Percentiles rank a stretch among this genome's conserved stretches.
Evolutionary conservation across 2,329 filamentous ascomycete species (phyloP).

Genomic region (Exophiala mesophila): DNA sequence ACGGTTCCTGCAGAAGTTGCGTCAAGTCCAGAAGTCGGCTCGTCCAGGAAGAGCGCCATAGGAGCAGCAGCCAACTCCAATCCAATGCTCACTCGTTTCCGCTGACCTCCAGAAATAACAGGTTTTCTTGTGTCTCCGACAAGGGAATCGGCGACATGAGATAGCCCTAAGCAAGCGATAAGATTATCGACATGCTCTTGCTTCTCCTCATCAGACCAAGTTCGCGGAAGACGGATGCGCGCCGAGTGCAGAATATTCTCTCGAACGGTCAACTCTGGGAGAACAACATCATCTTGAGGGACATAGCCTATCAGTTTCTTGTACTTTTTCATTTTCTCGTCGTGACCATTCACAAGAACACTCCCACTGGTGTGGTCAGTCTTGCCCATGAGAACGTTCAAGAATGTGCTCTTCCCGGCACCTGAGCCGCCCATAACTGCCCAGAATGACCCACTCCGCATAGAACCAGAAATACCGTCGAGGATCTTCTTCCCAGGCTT

Average conservation of each 20-base stretch:
- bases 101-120: constrained; percentile 53
- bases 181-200: constrained; percentile 34
- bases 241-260: constrained; percentile 52
- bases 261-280: constrained; percentile 56
- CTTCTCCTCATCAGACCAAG: neutral
- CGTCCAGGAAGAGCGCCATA: constrained; percentile 28
- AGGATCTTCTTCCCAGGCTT: constrained; percentile 1
- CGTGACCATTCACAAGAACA: constrained; percentile 3
- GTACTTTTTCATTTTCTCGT: constrained; percentile 9
- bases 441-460: constrained; percentile 6
- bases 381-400: constrained; percentile 59
- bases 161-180: constrained; percentile 52
- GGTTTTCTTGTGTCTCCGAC: constrained; percentile 51
- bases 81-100: constrained; percentile 52
- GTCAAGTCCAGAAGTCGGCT: constrained; percentile 1
- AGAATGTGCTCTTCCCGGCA: constrained; percentile 78
- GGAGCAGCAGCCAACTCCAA: constrained; percentile 1
- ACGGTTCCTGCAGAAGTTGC: constrained; percentile 2
- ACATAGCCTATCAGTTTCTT: constrained; percentile 52
- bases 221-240: neutral
- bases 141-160: constrained; percentile 48
- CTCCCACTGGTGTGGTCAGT: constrained; percentile 1
- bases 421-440: constrained; percentile 51
- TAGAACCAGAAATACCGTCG: constrained; percentile 1
- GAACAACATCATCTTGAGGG: constrained; percentile 57